phyloP scores from a whole-genome alignment of 495 filamentous ascomycete genomes.

The Lindgomyces ingoldianus region DNA sequence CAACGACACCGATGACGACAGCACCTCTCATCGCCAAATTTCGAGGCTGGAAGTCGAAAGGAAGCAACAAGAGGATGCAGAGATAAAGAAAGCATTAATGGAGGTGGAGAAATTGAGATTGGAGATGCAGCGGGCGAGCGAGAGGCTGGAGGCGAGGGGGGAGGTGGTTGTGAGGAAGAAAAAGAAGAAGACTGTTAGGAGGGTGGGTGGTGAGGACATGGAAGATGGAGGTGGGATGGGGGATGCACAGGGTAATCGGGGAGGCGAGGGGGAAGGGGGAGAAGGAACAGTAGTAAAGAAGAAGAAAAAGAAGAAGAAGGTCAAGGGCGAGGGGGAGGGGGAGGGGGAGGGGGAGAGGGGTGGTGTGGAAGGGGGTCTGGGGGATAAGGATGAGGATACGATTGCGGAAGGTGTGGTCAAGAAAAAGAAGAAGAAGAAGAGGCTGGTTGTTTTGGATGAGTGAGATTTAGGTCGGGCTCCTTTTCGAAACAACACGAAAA shows the following conservation, averaged over 20 bases:
- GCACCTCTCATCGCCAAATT: constrained; percentile 21
- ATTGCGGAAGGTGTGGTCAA: constrained; percentile 46
- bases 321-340: constrained; percentile 45
- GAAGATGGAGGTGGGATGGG: too few species aligned
- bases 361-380: constrained; percentile 41
- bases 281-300: background rate
- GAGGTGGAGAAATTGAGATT: constrained; percentile 81
- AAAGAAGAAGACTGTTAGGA: constrained; percentile 51
- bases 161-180: constrained; percentile 56
- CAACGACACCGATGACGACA: constrained; percentile 40
- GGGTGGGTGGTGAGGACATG: background rate
- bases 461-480: too few species aligned
- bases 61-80: constrained; percentile 67
- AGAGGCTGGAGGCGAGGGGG: constrained; percentile 71
- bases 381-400: constrained; percentile 35
- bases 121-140: constrained; percentile 89
- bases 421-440: constrained; percentile 54
- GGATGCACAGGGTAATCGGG: too few species aligned
- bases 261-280: too few species aligned
- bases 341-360: constrained; percentile 43
- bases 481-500: too few species aligned
- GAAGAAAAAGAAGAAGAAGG: constrained; percentile 33
- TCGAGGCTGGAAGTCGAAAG: constrained; percentile 52
- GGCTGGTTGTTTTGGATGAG: constrained; percentile 28
- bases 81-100: constrained; percentile 81